These are phyloP conservation scores for Dictyostelium brefeldianum DNA, from an alignment of 78 protist genomes.

Conservation along the genomic window DNA sequence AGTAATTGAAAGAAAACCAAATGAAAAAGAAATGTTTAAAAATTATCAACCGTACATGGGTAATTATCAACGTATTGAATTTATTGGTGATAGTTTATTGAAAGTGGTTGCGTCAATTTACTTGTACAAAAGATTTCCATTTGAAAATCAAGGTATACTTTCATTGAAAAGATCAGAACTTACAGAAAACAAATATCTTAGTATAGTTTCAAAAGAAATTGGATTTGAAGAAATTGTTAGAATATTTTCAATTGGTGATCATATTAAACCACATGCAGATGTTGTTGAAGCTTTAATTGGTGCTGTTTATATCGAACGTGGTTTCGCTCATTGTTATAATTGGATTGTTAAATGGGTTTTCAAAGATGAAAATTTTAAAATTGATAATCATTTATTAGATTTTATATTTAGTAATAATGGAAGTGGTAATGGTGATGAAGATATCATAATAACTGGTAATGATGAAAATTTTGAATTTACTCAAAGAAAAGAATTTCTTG, in stretches of 20 bases:
- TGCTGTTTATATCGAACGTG: conserved; percentile 30
- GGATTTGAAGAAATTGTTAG: conserved; percentile 37
- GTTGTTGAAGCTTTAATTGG: conserved; percentile 69
- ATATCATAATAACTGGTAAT: not conserved
- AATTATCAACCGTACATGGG: not conserved
- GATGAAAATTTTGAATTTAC: not conserved
- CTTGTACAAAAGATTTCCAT: not conserved
- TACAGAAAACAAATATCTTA: conserved; percentile 23
- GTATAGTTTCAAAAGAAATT: not conserved
- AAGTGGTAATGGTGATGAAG: not conserved
- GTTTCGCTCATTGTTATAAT: conserved; percentile 6
- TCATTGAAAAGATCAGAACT: not conserved
- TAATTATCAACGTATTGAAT: conserved; percentile 56
- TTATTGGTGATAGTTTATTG: conserved; percentile 48
- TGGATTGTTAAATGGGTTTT: conserved; percentile 7
- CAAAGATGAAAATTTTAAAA: not conserved
- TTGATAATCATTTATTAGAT: not conserved
- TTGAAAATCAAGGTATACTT: conserved; percentile 9
- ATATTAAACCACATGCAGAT: conserved; percentile 61
- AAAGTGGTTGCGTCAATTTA: conserved; percentile 7
- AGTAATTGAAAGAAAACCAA: not conserved
- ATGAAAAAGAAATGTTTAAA: not conserved
- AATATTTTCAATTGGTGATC: not conserved
- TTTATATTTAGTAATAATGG: not conserved
- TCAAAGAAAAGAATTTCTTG: conserved; percentile 70